Evolutionary conservation across 345 rosid species (phyloP), one percentile per base, ranked within the genome.

Genomic region (Clarkia xantiana): DNA sequence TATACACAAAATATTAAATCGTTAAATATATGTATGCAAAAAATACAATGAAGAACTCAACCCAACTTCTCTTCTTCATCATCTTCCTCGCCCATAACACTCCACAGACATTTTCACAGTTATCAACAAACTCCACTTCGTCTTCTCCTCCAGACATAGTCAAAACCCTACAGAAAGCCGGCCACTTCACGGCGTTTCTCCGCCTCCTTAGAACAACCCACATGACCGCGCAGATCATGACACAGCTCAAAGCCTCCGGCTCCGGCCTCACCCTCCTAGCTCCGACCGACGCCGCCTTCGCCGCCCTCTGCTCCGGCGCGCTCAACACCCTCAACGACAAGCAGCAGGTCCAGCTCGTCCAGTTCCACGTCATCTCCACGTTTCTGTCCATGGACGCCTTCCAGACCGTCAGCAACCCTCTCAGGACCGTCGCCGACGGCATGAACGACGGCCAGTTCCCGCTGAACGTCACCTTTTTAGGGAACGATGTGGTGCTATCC

Each of bases 131-230:
- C 25, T 22, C 5, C 25, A 22, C 53, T 1, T 40, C 64, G 18
- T 46, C 64, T 2, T 44, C 25, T 51, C 60, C n/a, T 14, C 53
- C 62, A n/a, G 71, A 76, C 49, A 66, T 80, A 14, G 67, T 76
- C 18, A 77, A 80, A 47, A 74, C 80, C 76, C 79, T 80, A 8
- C 77, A 75, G 25, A 77, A 75, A 44, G 74, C 71, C 7, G 76
- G 79, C 7, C 74, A 69, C 16, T 80, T 77, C 66, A 70, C 68
- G 7, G 41, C 71, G 61, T 62, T 80, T 18, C 62, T 74, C 51
- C 69, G 78, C 14, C 78, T 80, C 4, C 65, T 80, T 57, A 72
- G 71, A 53, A 54, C 73, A 39, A 80, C 88, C 47, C 72, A 67
- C 15, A 78, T 65, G 11, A 47, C 51, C 1, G 66, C 51, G 13